Evolutionary conservation across 208 protist species (phyloP).

Genomic region (Crithidia fasciculata): DNA sequence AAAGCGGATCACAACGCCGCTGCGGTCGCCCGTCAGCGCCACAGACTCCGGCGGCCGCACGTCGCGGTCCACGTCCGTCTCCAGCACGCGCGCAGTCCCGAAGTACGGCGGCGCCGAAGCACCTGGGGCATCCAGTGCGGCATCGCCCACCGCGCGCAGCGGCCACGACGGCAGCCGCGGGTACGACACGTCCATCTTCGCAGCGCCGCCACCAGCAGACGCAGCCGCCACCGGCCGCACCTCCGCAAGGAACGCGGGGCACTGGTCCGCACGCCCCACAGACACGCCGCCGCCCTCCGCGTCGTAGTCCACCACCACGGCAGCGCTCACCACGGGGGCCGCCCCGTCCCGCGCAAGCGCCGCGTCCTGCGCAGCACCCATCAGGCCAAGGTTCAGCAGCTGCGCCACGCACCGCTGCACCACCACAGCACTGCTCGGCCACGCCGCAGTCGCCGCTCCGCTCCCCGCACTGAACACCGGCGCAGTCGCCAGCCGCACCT

Average conservation of each 20-base stretch:
- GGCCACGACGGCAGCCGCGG: conserved; percentile 25
- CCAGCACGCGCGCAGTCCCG: conserved; percentile 9
- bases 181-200: conserved; percentile 9
- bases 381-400: conserved; percentile 2
- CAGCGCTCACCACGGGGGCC: neutral
- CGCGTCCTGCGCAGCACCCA: neutral
- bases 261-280: neutral
- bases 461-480: neutral
- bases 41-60: conserved; percentile 11
- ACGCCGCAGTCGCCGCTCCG: neutral
- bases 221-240: neutral
- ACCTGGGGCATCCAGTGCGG: neutral
- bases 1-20: conserved; percentile 1
- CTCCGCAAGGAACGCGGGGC: conserved; percentile 9
- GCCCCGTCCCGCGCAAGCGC: neutral
- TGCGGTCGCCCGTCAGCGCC: neutral
- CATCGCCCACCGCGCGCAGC: neutral
- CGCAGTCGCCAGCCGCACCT: neutral
- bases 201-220: neutral
- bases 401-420: conserved; percentile 1
- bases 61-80: conserved; percentile 16
- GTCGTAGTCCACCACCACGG: conserved; percentile 7
- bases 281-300: neutral
- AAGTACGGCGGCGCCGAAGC: conserved; percentile 7
- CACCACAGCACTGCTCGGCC: neutral